These are phyloP conservation scores for Didymella segeticola DNA, from an alignment of 2,329 filamentous ascomycete genomes.

Conservation along the genomic window DNA sequence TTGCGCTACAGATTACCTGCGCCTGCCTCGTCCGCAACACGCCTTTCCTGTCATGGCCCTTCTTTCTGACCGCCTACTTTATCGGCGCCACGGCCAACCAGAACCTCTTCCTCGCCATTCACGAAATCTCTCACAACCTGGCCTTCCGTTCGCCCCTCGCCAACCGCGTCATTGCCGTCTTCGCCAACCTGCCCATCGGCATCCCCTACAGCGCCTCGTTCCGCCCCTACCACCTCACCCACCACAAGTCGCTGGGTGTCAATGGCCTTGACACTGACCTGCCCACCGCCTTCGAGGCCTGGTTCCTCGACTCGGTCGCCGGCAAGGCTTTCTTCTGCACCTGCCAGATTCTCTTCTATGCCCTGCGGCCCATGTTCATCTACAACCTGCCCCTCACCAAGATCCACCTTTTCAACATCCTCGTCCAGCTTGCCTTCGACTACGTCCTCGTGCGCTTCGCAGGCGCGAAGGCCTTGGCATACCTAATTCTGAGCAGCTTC, in stretches of 20 bases:
- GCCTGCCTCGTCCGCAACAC: constrained; percentile 80
- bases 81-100: constrained; percentile 96
- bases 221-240: constrained; percentile 96
- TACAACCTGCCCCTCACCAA: constrained; percentile 87
- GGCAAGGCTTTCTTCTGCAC: constrained; percentile 99
- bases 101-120: constrained; percentile 97
- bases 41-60: constrained; percentile 80
- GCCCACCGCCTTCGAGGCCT: constrained; percentile 86
- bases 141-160: constrained; percentile 81
- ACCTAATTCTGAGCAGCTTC: constrained; percentile 89
- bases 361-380: constrained; percentile 91
- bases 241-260: constrained; percentile 98
- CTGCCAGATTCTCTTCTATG: constrained; percentile 99
- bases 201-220: constrained; percentile 97
- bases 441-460: constrained; percentile 67
- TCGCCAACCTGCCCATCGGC: constrained; percentile 95
- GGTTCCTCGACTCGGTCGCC: constrained; percentile 91
- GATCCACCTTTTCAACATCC: constrained; percentile 83
- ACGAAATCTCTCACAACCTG: constrained; percentile 98
- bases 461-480: constrained; percentile 72
- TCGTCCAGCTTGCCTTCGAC: constrained; percentile 80
- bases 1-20: constrained; percentile 78
- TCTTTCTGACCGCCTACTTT: constrained; percentile 86
- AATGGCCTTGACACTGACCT: constrained; percentile 96
- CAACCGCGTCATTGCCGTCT: constrained; percentile 87